Evolutionary conservation across 2,329 filamentous ascomycete genomes (phyloP), one percentile per base, ranked within the genome.

Genomic region (Zalaria sp.): DNA sequence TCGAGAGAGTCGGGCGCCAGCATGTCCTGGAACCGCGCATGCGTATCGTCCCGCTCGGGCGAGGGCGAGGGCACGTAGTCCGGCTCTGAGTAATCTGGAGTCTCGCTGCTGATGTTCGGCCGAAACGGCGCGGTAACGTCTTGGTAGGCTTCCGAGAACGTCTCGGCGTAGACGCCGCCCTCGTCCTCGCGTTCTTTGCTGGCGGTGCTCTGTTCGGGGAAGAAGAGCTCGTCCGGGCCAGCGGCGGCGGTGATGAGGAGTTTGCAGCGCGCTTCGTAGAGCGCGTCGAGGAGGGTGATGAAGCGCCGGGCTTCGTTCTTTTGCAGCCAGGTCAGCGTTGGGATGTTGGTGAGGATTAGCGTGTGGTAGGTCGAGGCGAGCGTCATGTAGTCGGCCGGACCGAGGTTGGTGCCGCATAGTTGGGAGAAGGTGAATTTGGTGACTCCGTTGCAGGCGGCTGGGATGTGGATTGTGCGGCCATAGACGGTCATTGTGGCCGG

Each of bases 251-350:
- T 67, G 40, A 89, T 69, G 35, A 85, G 60, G 6, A 89, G 70
- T 50, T 84, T 84, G 58, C 83, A 88, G 5, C 79, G 73, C n/a
- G 81, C 79, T 63, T 89, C 83, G 59, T 89, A 89, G 1, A 86
- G 66, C 0, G 83, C 83, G 53, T 91, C 83, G 1, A 89, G 71
- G 1, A 91, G 68, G 0, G 81, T 88, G 54, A 89, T 89, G 55
- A 91, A 78, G 7, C 84, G 72, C 4, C 83, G 69, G 1, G 84
- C 84, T 62, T 89, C 83, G 56, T 88, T 89, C 60, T 87, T 89
- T 57, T 79, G 77, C 1, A 75, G 61, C 2, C 79, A 58, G 0
- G 74, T 78, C 8, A 91, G 64, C 10, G 81, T 56, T 0, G 84
- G 83, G 1, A 89, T 69, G 18, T 77, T 63, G 49, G 81, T 79